These are phyloP conservation scores for Polytrichum commune DNA, from an alignment of 225 moss, liverwort and hornwort species.

Conservation along the genomic window DNA sequence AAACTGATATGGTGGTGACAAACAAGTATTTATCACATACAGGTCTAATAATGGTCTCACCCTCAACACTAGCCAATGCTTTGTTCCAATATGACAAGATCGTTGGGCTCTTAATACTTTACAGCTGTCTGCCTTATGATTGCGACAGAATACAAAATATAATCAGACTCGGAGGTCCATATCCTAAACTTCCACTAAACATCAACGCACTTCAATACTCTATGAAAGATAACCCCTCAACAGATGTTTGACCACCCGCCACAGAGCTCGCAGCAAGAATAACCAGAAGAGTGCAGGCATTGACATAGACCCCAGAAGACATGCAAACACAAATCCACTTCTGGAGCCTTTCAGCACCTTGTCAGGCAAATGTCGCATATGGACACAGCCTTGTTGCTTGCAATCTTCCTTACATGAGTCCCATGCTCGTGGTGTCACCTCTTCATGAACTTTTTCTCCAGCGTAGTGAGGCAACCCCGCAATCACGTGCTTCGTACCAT, in stretches of 20 bases:
- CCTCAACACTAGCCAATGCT: too few relatives aligned
- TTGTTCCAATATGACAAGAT: too few relatives aligned
- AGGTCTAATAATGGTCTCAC: too few relatives aligned
- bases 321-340: conserved; percentile 63
- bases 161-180: too few relatives aligned
- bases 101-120: too few relatives aligned
- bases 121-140: too few relatives aligned
- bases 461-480: neutral
- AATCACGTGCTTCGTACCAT: conserved; percentile 8
- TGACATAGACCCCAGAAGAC: conserved; percentile 43
- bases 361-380: conserved; percentile 1
- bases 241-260: conserved; percentile 35
- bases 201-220: too few relatives aligned
- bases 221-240: neutral
- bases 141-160: too few relatives aligned
- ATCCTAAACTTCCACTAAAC: too few relatives aligned
- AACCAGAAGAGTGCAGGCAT: conserved; percentile 35
- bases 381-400: conserved; percentile 7
- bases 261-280: conserved; percentile 22
- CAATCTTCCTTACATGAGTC: conserved; percentile 9
- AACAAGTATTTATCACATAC: too few relatives aligned
- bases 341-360: conserved; percentile 36
- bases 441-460: conserved; percentile 3
- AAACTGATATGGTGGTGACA: too few relatives aligned
- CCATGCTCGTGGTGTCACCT: neutral